These are phyloP conservation scores for Puccinia novopanici DNA, from an alignment of 1,284 basidiomycete species.

Conservation along the genomic window DNA sequence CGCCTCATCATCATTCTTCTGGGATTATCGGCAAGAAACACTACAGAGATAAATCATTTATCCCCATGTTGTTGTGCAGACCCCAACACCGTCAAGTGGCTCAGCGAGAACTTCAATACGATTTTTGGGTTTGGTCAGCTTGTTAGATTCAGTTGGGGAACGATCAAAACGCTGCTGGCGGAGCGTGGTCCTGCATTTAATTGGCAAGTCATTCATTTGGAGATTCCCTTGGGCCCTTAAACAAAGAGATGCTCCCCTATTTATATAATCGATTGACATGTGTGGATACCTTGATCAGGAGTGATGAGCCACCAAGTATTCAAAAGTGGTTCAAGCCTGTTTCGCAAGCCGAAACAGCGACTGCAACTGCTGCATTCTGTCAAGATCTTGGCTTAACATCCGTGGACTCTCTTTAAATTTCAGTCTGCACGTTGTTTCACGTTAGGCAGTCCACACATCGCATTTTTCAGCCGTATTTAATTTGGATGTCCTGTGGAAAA, in stretches of 20 bases:
- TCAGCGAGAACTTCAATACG: slow-evolving; percentile 74
- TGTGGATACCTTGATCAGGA: slow-evolving; percentile 65
- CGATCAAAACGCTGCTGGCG: slow-evolving; percentile 82
- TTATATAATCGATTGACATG: not conserved
- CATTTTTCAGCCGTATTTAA: too few species aligned
- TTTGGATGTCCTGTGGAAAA: too few species aligned
- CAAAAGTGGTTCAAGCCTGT: slow-evolving; percentile 71
- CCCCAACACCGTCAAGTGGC: slow-evolving; percentile 86
- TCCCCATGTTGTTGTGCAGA: slow-evolving; percentile 63
- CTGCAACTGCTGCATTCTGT: slow-evolving; percentile 67
- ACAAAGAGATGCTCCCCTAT: not conserved
- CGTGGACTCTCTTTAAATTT: slow-evolving; percentile 63
- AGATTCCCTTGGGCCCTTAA: slow-evolving; percentile 14
- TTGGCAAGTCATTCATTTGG: slow-evolving; percentile 66
- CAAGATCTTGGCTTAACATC: slow-evolving; percentile 73
- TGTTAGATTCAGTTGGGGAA: slow-evolving; percentile 93
- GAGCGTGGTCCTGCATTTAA: slow-evolving; percentile 74
- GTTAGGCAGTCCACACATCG: too few species aligned
- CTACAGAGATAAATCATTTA: not conserved
- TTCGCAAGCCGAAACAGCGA: slow-evolving; percentile 61
- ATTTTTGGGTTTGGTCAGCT: slow-evolving; percentile 91
- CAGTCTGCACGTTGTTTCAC: too few species aligned
- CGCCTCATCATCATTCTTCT: slow-evolving; percentile 37
- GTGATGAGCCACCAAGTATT: slow-evolving; percentile 75
- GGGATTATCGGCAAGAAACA: not conserved